Evolutionary conservation across 305 asterid species (phyloP).

Genomic region (Solanum aculeatissimum): DNA sequence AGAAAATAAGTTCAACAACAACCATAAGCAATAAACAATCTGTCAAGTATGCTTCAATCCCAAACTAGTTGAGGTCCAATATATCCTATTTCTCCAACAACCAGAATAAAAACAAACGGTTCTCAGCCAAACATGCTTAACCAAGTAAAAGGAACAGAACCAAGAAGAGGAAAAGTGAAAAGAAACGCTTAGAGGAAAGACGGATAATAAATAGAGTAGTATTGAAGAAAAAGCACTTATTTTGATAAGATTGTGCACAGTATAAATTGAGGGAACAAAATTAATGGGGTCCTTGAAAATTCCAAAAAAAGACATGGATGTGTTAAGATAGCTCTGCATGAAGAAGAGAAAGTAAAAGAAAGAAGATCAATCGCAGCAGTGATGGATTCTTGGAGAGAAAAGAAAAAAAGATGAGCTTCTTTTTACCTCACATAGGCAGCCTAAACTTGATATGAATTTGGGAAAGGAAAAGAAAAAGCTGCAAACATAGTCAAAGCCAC

Average conservation of each 20-base stretch:
- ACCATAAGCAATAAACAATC: neutral
- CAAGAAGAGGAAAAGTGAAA: neutral
- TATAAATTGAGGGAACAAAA: neutral
- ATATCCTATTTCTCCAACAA: neutral
- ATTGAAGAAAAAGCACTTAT: neutral
- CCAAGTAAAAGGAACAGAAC: neutral
- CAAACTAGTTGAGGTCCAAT: neutral
- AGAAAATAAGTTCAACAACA: neutral
- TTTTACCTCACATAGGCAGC: neutral
- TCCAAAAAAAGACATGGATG: neutral
- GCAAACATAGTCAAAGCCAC: constrained; percentile 1
- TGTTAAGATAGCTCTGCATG: neutral
- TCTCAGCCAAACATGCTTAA: neutral
- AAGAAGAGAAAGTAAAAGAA: neutral
- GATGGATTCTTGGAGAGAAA: neutral
- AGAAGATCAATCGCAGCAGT: neutral
- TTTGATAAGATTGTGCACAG: neutral
- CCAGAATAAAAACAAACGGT: neutral
- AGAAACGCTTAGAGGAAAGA: neutral
- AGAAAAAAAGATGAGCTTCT: neutral
- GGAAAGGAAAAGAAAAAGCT: neutral
- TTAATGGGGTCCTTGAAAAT: neutral
- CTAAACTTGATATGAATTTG: neutral
- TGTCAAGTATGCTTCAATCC: neutral
- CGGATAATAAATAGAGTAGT: neutral